phyloP scores from a whole-genome alignment of 768 basidiomycete species.

The Xerocomus potaroensis region DNA sequence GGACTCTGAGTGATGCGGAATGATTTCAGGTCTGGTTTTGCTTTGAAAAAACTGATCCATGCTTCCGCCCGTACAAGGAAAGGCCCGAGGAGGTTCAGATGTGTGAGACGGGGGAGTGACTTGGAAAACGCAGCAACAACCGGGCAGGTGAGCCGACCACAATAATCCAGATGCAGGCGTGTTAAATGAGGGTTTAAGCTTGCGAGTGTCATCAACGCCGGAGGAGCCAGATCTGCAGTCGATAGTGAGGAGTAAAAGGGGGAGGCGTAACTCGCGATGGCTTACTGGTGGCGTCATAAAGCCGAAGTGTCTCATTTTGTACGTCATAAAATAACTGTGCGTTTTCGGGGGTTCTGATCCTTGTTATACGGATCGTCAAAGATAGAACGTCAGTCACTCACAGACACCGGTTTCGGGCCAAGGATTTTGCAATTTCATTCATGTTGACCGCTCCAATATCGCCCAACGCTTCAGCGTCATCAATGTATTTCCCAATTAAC shows the following conservation, averaged over 20 bases:
- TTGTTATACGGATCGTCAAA: neutral
- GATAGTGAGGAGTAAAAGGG: neutral
- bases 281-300: slow-evolving; percentile 92
- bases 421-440: slow-evolving; percentile 76
- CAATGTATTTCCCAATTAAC: slow-evolving; percentile 82
- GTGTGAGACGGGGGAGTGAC: slow-evolving; percentile 60
- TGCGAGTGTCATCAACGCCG: slow-evolving; percentile 66
- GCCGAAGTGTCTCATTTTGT: slow-evolving; percentile 56
- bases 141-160: slow-evolving; percentile 71
- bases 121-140: slow-evolving; percentile 57
- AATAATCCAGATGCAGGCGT: slow-evolving; percentile 75
- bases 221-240: slow-evolving; percentile 59
- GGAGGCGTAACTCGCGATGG: slow-evolving; percentile 4
- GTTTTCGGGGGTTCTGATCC: slow-evolving; percentile 67
- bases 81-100: slow-evolving; percentile 81
- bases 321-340: slow-evolving; percentile 80
- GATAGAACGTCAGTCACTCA: slow-evolving; percentile 37
- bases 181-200: slow-evolving; percentile 83
- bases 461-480: slow-evolving; percentile 85
- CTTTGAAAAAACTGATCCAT: slow-evolving; percentile 73
- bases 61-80: slow-evolving; percentile 71
- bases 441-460: slow-evolving; percentile 84
- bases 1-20: slow-evolving; percentile 86
- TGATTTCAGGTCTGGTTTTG: slow-evolving; percentile 57
- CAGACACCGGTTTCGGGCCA: slow-evolving; percentile 80